Evolutionary conservation across 768 basidiomycete genomes (phyloP).

Genomic region (button mushroom (Agaricus bisporus)): DNA sequence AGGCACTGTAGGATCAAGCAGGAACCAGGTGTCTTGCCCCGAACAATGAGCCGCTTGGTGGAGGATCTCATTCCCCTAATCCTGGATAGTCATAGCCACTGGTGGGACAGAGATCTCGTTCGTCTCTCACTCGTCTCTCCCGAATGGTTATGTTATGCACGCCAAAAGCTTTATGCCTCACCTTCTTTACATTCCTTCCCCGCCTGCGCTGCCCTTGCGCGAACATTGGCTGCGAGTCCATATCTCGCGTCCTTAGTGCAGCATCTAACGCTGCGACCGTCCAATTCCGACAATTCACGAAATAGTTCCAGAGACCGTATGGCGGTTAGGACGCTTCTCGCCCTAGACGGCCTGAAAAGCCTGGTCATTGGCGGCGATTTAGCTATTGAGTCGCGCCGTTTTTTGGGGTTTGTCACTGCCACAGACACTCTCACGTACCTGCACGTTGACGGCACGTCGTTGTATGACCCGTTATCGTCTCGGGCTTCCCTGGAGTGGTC

Average conservation of each 20-base stretch:
- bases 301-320: conserved; percentile 13
- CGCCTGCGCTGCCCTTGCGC: conserved; percentile 34
- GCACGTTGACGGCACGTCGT: conserved; percentile 39
- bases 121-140: conserved; percentile 45
- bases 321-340: conserved; percentile 38
- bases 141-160: conserved; percentile 37
- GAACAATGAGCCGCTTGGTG: conserved; percentile 25
- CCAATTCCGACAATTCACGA: conserved; percentile 7
- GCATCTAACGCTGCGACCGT: conserved; percentile 36
- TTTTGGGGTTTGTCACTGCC: conserved; percentile 34
- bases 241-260: conserved; percentile 29
- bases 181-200: conserved; percentile 36
- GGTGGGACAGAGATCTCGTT: conserved; percentile 49
- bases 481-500: conserved; percentile 48
- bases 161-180: conserved; percentile 38
- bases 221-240: conserved; percentile 32
- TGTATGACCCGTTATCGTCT: conserved; percentile 18
- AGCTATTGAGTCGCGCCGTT: conserved; percentile 40
- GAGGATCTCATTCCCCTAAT: conserved; percentile 50
- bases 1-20: too few species aligned
- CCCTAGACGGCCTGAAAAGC: conserved; percentile 33
- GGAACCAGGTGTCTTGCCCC: not conserved
- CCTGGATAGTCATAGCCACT: conserved; percentile 40
- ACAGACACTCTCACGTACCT: conserved; percentile 35
- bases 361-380: conserved; percentile 44